Evolutionary conservation across 345 rosid genomes (phyloP).

Genomic region (Barbarea vulgaris): DNA sequence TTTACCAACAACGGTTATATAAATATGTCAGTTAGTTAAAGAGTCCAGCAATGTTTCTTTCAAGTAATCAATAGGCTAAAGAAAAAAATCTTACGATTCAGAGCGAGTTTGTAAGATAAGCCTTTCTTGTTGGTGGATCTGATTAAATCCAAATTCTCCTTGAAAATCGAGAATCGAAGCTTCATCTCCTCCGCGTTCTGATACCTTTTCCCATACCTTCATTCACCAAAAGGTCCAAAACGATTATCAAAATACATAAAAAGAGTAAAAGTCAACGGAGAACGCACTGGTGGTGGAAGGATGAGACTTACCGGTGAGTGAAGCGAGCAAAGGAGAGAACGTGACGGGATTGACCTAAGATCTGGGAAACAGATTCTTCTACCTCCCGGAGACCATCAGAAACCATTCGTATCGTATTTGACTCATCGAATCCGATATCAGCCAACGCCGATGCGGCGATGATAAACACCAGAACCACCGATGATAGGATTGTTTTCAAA

Average conservation of each 20-base stretch:
- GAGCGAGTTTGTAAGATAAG: slow-evolving; percentile 65
- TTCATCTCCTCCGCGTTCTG: slow-evolving; percentile 69
- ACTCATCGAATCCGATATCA: slow-evolving; percentile 55
- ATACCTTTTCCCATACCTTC: slow-evolving; percentile 75
- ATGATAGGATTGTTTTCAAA: slow-evolving; percentile 25
- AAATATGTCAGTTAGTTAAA: slow-evolving; percentile 11
- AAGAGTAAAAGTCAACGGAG: background rate
- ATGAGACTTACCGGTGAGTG: slow-evolving; percentile 52
- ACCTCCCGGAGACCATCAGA: slow-evolving; percentile 62
- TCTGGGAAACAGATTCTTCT: slow-evolving; percentile 56
- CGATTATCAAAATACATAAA: background rate
- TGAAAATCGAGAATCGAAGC: slow-evolving; percentile 71
- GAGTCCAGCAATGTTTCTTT: background rate
- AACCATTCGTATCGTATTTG: slow-evolving; percentile 68
- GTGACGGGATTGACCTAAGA: slow-evolving; percentile 60
- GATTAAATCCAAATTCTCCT: slow-evolving; percentile 72
- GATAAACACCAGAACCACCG: slow-evolving; percentile 44
- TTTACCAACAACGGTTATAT: background rate
- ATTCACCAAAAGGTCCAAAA: slow-evolving; percentile 6
- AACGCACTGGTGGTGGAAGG: background rate
- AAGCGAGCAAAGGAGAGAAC: slow-evolving; percentile 80
- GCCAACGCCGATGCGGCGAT: slow-evolving; percentile 44
- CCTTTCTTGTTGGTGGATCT: slow-evolving; percentile 71
- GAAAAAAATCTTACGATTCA: slow-evolving; percentile 60
- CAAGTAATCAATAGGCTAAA: background rate